These are phyloP conservation scores for Neurospora intermedia DNA, from an alignment of 495 filamentous ascomycete genomes.

Conservation along the genomic window DNA sequence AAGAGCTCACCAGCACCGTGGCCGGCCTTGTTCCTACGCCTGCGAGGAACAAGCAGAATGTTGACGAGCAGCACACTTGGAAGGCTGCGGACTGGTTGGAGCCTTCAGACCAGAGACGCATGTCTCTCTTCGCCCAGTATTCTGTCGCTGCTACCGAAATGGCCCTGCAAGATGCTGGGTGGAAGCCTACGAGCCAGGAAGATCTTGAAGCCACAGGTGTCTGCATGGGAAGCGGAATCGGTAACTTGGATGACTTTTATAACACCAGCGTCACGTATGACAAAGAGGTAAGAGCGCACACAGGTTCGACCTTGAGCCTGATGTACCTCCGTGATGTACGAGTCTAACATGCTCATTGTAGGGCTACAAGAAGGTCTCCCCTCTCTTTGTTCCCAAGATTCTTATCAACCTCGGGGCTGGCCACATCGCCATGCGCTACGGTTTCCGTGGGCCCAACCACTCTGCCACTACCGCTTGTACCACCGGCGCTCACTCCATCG, in stretches of 20 bases:
- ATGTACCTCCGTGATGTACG: neutral
- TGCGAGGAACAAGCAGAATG: neutral
- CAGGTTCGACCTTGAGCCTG: neutral
- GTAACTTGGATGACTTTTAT: conserved; percentile 84
- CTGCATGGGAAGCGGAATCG: conserved; percentile 92
- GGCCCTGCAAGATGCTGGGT: conserved; percentile 74
- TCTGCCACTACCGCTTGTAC: conserved; percentile 89
- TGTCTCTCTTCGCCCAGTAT: conserved; percentile 89
- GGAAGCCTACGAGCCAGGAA: conserved; percentile 52
- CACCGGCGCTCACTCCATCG: conserved; percentile 87
- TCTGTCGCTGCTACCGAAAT: conserved; percentile 80
- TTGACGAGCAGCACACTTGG: conserved; percentile 40
- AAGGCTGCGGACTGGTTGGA: conserved; percentile 66
- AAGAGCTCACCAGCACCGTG: conserved; percentile 67
- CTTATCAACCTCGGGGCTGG: conserved; percentile 92
- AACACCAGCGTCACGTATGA: conserved; percentile 67
- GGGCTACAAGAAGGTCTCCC: conserved; percentile 88
- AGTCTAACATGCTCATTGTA: conserved; percentile 18
- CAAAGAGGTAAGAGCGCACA: conserved; percentile 45
- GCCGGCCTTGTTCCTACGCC: conserved; percentile 64
- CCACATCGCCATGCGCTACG: conserved; percentile 86
- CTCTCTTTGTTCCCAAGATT: conserved; percentile 82
- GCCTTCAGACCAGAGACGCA: conserved; percentile 61
- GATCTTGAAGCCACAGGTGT: conserved; percentile 72
- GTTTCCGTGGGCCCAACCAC: conserved; percentile 86